Evolutionary conservation across 2,329 filamentous ascomycete species (phyloP), one percentile per base, ranked within the genome.

Genomic region (Cercospora janseana): DNA sequence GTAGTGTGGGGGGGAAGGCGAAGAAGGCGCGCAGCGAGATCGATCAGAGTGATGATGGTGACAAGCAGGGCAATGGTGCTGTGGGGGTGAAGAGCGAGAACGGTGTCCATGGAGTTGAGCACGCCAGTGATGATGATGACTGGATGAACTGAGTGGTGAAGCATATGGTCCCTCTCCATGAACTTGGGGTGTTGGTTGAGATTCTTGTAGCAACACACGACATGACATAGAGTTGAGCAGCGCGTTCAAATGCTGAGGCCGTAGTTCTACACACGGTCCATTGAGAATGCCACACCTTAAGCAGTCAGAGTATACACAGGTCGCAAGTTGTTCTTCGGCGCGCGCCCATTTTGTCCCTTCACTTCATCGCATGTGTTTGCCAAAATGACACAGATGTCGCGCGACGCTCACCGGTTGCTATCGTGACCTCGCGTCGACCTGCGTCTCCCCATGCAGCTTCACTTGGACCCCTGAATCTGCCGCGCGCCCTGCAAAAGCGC

Each of bases 51-150:
- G 31, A 18, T 7, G 9, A 35, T 10, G 32, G 20, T 28, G 46
- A 40, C 8, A 27, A 16, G 26, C 7, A n/a, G 10, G 23, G 41
- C 18, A 23, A 21, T 41, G 7, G 10, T 24, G 28, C 13, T 41
- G 7, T 23, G 37, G 13, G 16, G 5, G 13, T 15, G 13, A 21
- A 42, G n/a, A n/a, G n/a, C n/a, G n/a, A n/a, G n/a, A n/a, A n/a
- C n/a, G n/a, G n/a, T n/a, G n/a, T n/a, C n/a, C n/a, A n/a, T n/a
- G 27, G 13, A 12, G 26, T n/a, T 3, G 18, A 29, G 8, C 29
- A 26, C 10, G 40, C 35, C 23, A 41, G 45, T 9, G 44, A 49
- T 32, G 51, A 13, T 27, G 42, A 46, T n/a, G 47, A 51, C 3
- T 42, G 13, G 10, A 15, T 54, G 45, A 28, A 31, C 16, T 54